These are phyloP conservation scores for Mortierella sp. DNA, from an alignment of 371 early-diverging fungal genomes.

Conservation along the genomic window DNA sequence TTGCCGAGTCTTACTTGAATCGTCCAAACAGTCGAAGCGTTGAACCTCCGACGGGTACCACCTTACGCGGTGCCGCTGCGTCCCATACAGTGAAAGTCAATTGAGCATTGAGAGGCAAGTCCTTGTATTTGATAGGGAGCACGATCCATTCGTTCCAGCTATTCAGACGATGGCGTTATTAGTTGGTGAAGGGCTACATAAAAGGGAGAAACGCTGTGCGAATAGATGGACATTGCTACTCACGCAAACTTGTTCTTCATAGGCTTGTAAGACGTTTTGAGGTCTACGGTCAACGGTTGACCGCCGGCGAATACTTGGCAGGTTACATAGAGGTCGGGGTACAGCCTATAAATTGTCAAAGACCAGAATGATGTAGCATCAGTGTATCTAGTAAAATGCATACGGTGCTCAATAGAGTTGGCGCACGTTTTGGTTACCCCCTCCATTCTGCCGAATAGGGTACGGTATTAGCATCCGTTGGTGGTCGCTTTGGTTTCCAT, in stretches of 20 bases:
- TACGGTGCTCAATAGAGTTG: no score
- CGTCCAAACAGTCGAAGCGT: slow-evolving; percentile 82
- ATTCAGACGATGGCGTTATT: not conserved
- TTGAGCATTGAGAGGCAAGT: slow-evolving; percentile 81
- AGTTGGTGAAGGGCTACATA: not conserved
- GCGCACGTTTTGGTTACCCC: slow-evolving; percentile 14
- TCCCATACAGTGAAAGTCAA: slow-evolving; percentile 87
- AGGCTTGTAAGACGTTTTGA: slow-evolving; percentile 73
- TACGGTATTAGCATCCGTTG: slow-evolving; percentile 28
- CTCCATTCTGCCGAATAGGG: slow-evolving; percentile 58
- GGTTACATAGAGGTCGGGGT: slow-evolving; percentile 75
- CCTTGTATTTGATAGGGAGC: slow-evolving; percentile 86
- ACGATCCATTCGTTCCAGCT: slow-evolving; percentile 94
- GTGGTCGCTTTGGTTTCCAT: slow-evolving; percentile 52
- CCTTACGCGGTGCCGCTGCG: slow-evolving; percentile 77
- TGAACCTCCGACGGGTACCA: slow-evolving; percentile 78
- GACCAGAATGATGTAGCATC: not conserved
- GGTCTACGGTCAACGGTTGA: slow-evolving; percentile 76
- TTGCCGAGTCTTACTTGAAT: slow-evolving; percentile 63
- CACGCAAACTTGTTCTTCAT: slow-evolving; percentile 68
- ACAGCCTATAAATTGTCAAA: slow-evolving; percentile 39
- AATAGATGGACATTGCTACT: not conserved
- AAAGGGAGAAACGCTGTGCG: not conserved
- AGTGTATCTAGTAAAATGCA: not conserved
- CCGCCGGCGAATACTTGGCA: slow-evolving; percentile 84